Evolutionary conservation across 495 filamentous ascomycete species (phyloP).

Genomic region (Xylaria venustula): DNA sequence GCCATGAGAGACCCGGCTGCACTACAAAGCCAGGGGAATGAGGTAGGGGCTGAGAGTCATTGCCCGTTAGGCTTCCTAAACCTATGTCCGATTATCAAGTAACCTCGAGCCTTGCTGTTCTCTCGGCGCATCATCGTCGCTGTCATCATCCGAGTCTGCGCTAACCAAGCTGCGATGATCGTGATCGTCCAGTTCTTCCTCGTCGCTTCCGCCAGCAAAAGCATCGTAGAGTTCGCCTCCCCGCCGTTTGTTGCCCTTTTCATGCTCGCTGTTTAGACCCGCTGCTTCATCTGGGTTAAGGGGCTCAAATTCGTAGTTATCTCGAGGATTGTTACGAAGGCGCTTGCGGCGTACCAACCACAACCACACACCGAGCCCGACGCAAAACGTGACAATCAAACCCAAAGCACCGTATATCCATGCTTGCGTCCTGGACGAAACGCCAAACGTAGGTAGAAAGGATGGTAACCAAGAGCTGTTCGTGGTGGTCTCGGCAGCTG

Average conservation of each 20-base stretch:
- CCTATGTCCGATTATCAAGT: neutral
- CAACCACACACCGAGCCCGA: conserved; percentile 75
- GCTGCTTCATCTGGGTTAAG: conserved; percentile 79
- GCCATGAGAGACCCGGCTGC: neutral
- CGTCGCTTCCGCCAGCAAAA: conserved; percentile 73
- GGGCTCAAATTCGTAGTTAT: conserved; percentile 94
- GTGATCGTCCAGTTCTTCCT: conserved; percentile 66
- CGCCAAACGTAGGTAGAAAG: conserved; percentile 93
- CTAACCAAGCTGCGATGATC: conserved; percentile 32
- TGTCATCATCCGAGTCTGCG: conserved; percentile 19
- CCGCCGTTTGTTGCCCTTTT: conserved; percentile 49
- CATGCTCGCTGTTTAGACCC: conserved; percentile 36
- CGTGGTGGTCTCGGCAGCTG: conserved; percentile 37
- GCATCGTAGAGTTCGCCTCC: conserved; percentile 91
- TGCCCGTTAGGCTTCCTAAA: neutral
- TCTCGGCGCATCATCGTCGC: neutral
- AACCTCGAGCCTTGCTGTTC: neutral
- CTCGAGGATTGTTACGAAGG: conserved; percentile 67
- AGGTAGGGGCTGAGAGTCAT: neutral
- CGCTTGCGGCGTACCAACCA: conserved; percentile 75
- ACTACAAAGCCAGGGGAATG: neutral
- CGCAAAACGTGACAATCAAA: conserved; percentile 83
- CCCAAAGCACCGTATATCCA: conserved; percentile 91
- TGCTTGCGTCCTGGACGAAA: conserved; percentile 81
- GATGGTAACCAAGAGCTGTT: conserved; percentile 71